Conservation (phyloP, 768 basidiomycete genomes). For the Serendipita sp. region DNA sequence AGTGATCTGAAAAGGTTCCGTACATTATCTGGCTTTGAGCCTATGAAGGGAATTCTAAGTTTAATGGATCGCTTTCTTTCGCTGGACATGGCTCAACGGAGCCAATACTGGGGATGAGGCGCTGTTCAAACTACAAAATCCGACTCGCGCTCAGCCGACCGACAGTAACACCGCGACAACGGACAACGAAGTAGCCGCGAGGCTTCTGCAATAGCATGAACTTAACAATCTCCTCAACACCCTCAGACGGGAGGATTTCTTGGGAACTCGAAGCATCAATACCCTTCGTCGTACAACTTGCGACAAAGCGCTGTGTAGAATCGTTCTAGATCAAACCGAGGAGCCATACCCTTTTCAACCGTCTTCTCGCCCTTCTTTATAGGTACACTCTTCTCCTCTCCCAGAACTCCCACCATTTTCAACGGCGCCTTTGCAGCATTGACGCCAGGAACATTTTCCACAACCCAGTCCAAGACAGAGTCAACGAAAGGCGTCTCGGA, state of each 20-base stretch:
- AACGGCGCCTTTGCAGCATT: not conserved
- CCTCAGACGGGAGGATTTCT: not conserved
- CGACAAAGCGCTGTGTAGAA: slow-evolving; percentile 81
- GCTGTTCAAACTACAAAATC: too few relatives aligned
- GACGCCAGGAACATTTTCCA: slow-evolving; percentile 45
- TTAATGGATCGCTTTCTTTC: too few relatives aligned
- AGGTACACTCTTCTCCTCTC: not conserved
- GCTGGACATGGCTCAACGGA: too few relatives aligned
- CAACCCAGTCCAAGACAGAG: slow-evolving; percentile 64
- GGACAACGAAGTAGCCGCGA: too few relatives aligned
- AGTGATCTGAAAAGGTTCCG: too few relatives aligned
- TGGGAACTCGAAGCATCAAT: slow-evolving; percentile 30
- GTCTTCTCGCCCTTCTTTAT: not conserved
- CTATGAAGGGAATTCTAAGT: too few relatives aligned
- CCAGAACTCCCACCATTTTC: not conserved
- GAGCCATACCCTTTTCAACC: slow-evolving; percentile 16
- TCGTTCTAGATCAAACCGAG: slow-evolving; percentile 65
- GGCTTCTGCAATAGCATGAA: too few relatives aligned
- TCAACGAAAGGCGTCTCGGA: slow-evolving; percentile 25
- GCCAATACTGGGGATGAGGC: too few relatives aligned
- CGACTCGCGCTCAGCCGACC: too few relatives aligned
- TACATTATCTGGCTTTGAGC: too few relatives aligned
- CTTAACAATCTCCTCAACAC: not conserved
- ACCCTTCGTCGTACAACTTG: slow-evolving; percentile 85
- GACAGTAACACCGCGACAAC: too few relatives aligned